Evolutionary conservation across 257 asterid species (phyloP), one percentile per base, ranked within the genome.

Genomic region (Salvia hispanica): DNA sequence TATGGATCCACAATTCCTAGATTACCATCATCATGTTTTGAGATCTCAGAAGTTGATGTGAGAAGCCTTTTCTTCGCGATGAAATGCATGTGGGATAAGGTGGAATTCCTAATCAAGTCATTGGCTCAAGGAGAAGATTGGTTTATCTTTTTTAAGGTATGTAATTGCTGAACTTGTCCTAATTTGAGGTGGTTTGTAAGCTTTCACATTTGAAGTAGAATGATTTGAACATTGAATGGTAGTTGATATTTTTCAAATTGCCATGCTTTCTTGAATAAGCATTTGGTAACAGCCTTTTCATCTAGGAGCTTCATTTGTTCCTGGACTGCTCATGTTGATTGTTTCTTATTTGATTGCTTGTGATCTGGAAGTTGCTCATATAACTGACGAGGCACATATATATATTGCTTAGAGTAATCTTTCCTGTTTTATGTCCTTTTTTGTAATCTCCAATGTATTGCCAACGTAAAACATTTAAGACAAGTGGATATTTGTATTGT

Each of bases 51-150:
- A 78, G 89, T 74, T 67, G 88, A 73, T 66, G 74, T 80, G 87
- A 77, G 88, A 77, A 78, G 72, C 67, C 71, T 74, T 52, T 70
- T 94, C 64, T 77, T 88, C 74, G 58, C 78, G 51, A 37, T 87
- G 75, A 85, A 85, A 67, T 70, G 65, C 64, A 15, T 71, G 73
- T 85, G 88, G 95, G 86, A 89, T 76, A 75, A 78, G 63, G 77
- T 84, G 74, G 78, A 77, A 70, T 81, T 36, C 70, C 44, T 89
- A 44, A 70, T 78, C 71, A 84, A 78, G 65, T 84, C 86, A 72
- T 72, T 94, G 73, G 91, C 93, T 47, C 86, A 64, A 59, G 97
- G 95, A 77, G 90, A 86, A 77, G 96, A 88, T 62, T 94, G 96
- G 97, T 65, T 51, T 64, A 80, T 85, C 73, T 91, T 94, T 79